These are phyloP conservation scores for Ambrosia trifida DNA, from an alignment of 129 eudicot species.

Conservation along the genomic window DNA sequence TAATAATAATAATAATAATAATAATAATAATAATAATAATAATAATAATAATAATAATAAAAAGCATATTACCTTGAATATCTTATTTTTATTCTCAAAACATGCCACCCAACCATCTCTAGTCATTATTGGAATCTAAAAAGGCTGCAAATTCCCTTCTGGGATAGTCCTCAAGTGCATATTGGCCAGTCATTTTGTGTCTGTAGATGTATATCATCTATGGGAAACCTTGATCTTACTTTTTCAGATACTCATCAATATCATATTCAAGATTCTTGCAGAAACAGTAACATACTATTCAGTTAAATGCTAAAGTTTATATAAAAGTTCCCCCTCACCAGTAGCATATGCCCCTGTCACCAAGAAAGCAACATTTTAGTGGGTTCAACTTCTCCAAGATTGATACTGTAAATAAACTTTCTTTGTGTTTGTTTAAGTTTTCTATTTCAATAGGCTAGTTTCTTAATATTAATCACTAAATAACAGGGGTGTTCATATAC, in stretches of 20 bases:
- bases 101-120: constrained; percentile 25
- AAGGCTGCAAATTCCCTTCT: constrained; percentile 28
- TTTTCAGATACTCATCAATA: constrained; percentile 17
- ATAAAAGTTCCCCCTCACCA: constrained; percentile 23
- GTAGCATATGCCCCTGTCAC: constrained; percentile 35
- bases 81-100: not conserved
- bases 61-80: constrained; percentile 10
- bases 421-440: not conserved
- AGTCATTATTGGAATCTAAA: constrained; percentile 35
- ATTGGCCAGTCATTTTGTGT: constrained; percentile 31
- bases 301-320: constrained; percentile 7
- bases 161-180: constrained; percentile 15
- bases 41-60: too few species aligned
- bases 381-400: constrained; percentile 6
- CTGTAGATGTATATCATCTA: not conserved
- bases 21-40: too few species aligned
- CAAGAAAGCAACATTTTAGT: constrained; percentile 34
- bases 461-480: too few species aligned
- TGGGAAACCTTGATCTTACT: constrained; percentile 21
- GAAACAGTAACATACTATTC: constrained; percentile 24
- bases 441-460: not conserved
- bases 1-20: too few species aligned
- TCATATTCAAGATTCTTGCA: constrained; percentile 14
- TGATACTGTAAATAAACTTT: constrained; percentile 5
- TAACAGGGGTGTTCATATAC: not conserved